Base-by-base conservation (phyloP, 2,329 filamentous ascomycete species). In the Colletotrichum sansevieriae region DNA sequence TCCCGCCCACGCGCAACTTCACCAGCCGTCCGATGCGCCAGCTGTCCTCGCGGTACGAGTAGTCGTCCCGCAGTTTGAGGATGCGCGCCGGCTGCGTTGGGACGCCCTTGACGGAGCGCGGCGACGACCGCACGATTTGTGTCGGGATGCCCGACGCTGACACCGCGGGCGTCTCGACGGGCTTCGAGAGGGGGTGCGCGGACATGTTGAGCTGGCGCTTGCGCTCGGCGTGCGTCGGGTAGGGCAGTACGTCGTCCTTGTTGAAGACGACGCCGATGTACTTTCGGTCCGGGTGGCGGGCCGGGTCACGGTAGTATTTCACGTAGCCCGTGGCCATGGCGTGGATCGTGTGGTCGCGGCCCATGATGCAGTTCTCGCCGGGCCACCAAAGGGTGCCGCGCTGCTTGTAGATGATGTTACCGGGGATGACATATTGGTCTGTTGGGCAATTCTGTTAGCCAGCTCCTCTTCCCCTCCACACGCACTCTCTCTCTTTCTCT, bases 331-430 rank as follows among this genome's bases (percentile, higher is more conserved):
- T 86, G 64, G 92, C 88, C 68, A 90, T 91, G 61, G 96, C 90
- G 81, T 93, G 97, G 78, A 99, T 97, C 58, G 95, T 98, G 84
- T 98, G 96, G 80, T 99, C 95, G 70, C 96, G 92, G 58, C 96
- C 96, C 85, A 98, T 95, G 75, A 91, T 92, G 80, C 92, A 93
- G 82, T 99, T 98, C 79, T 98, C 96, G 75, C 96, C 96, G 1
- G 96, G 92, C 79, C 91, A 95, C 96, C 96, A 99, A 76, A 91
- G 88, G 4, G 96, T 97, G 75, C 96, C 96, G 76, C 95, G 91
- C 82, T 99, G 96, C 78, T 94, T 94, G 88, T 96, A 99, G 82
- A 99, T 92, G 81, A 99, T 99, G 84, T 97, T 98, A 63, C 96
- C 96, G 4, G 95, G 92, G 67, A 97, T 92, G 41, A 99, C 96